Evolutionary conservation across 108 stramenopile species (phyloP).

Genomic region (Chaetoceros muelleri): DNA sequence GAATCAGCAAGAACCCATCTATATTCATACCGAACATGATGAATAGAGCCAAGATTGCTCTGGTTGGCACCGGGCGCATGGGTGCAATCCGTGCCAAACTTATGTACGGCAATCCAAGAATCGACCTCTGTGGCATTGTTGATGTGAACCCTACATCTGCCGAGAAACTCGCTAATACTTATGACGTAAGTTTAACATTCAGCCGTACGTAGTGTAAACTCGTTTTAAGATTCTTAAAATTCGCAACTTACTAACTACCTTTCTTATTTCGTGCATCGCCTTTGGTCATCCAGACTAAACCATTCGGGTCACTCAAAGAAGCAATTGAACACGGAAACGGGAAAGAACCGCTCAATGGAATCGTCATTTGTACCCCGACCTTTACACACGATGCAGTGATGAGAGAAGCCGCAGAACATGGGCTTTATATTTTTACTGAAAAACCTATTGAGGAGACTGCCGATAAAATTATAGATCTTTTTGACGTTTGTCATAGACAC

Average conservation of each 20-base stretch:
- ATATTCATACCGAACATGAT: too few species aligned
- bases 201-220: background rate
- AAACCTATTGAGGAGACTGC: slow-evolving; percentile 65
- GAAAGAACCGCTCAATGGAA: slow-evolving; percentile 28
- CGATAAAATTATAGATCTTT: slow-evolving; percentile 22
- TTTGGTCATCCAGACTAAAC: slow-evolving; percentile 6
- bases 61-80: slow-evolving; percentile 58
- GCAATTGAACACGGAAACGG: slow-evolving; percentile 10
- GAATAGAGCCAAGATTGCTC: slow-evolving; percentile 1
- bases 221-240: background rate
- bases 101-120: slow-evolving; percentile 38
- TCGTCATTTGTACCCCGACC: slow-evolving; percentile 52
- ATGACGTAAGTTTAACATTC: slow-evolving; percentile 15
- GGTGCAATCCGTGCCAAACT: slow-evolving; percentile 43
- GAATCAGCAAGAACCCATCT: too few species aligned
- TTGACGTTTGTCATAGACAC: slow-evolving; percentile 13
- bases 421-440: slow-evolving; percentile 38
- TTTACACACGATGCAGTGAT: slow-evolving; percentile 36
- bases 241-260: background rate
- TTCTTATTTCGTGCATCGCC: background rate
- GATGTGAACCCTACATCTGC: slow-evolving; percentile 33
- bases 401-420: slow-evolving; percentile 19
- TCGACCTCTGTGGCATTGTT: slow-evolving; percentile 40
- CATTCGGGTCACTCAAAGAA: slow-evolving; percentile 7
- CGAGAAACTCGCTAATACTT: slow-evolving; percentile 16